A percentile compares a stretch with the other conserved stretches of the same genome.
phyloP scores from a whole-genome alignment of 257 asterid genomes.

The Striga asiatica region DNA sequence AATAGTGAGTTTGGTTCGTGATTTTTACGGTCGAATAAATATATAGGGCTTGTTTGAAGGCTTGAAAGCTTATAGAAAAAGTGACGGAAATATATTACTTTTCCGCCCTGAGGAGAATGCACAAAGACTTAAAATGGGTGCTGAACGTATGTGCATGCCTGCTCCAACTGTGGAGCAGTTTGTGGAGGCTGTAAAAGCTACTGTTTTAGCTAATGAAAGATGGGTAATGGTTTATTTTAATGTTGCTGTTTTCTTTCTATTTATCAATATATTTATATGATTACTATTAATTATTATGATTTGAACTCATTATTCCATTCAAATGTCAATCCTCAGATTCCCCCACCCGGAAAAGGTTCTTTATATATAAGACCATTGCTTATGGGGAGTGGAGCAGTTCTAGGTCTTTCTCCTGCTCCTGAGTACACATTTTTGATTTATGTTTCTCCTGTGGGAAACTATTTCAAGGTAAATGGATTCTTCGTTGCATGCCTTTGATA shows the following conservation, averaged over 20 bases:
- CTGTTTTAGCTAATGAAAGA: constrained; percentile 59
- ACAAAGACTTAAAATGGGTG: constrained; percentile 49
- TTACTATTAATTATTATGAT: neutral
- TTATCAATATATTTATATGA: neutral
- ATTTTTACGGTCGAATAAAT: too few relatives aligned
- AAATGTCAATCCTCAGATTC: too few relatives aligned
- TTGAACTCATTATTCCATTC: neutral
- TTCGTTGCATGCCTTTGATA: neutral
- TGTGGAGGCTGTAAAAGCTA: constrained; percentile 49
- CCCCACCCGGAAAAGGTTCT: constrained; percentile 69
- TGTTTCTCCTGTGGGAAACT: constrained; percentile 64
- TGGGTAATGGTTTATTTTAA: constrained; percentile 39
- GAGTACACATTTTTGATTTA: constrained; percentile 59
- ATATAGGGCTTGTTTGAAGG: constrained; percentile 85
- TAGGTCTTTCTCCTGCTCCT: constrained; percentile 74
- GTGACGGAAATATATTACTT: constrained; percentile 47
- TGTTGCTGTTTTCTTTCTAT: neutral
- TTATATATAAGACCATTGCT: constrained; percentile 63
- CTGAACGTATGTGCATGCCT: constrained; percentile 84
- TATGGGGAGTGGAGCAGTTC: constrained; percentile 70
- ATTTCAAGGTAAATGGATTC: constrained; percentile 40
- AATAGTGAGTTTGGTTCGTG: too few relatives aligned
- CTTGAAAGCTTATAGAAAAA: constrained; percentile 52
- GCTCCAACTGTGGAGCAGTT: constrained; percentile 68
- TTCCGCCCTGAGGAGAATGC: constrained; percentile 78